Evolutionary conservation across 805 yeast genomes (phyloP), one percentile per base, ranked within the genome.

Genomic region (Schizosaccharomyces osmophilus): DNA sequence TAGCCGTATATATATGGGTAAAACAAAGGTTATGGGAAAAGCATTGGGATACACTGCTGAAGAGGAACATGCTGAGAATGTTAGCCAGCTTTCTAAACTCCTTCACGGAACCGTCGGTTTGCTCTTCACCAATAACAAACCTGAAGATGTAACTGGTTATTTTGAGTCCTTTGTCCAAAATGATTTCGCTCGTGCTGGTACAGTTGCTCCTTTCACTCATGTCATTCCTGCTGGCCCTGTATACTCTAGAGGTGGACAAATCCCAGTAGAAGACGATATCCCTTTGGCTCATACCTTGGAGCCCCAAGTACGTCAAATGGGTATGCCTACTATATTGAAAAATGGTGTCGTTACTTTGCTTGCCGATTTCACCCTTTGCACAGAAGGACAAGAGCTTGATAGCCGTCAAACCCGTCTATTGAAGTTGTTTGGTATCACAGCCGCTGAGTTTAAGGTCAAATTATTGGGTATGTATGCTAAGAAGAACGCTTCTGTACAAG

Each of bases 251-350:
- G 99, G 96, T 68, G 98, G 98, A 26, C 94, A 87, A 73, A 75
- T 89, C 61, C 78, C 95, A 39, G 73, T 71, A 29, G 97, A 88
- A 69, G 97, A 93, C 65, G 99, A 93, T 72, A 88, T 93, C 24
- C 95, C 97, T 67, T 83, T 93, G 85, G 84, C 94, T 13, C 98
- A 93, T 71, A 87, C 97, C 5, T 78, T 94, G 74, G 98, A 93
- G 73, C 87, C 88, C 68, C 87, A 95, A 51, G 73, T 93, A 69
- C 84, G 98, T 77, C 85, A 85, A 70, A 82, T 82, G 66, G 89
- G 90, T 70, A 80, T 93, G 67, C 97, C 98, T 67, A 89, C 97
- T 4, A 83, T 82, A 69, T 85, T 93, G 66, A 85, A 84, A 69
- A 78, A 82, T 61, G 99, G 99, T 71, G 90, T 90, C 71, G 84